A percentile compares a stretch with the other conserved stretches of the same genome.
Conservation (phyloP, 2,329 filamentous ascomycete species). For the Colletotrichum sp. region DNA sequence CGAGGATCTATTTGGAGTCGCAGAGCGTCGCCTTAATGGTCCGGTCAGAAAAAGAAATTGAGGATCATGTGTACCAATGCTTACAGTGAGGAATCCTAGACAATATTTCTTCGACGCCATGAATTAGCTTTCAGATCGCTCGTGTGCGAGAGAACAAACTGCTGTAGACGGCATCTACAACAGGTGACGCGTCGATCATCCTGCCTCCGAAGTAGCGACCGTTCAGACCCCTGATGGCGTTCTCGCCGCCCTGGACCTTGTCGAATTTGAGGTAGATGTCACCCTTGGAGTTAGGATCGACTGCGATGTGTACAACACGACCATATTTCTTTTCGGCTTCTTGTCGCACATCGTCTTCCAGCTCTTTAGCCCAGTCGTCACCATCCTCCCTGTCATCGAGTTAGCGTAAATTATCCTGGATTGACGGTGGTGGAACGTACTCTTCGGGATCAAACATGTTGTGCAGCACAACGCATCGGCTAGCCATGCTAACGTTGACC, state of each 20-base stretch:
- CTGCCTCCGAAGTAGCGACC: slow-evolving; percentile 93
- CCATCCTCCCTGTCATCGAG: slow-evolving; percentile 74
- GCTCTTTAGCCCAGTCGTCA: slow-evolving; percentile 87
- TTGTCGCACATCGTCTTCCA: slow-evolving; percentile 90
- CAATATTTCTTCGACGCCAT: slow-evolving; percentile 45
- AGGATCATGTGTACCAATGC: background rate
- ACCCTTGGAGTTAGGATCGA: slow-evolving; percentile 91
- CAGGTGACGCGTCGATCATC: slow-evolving; percentile 91
- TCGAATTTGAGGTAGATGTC: slow-evolving; percentile 99
- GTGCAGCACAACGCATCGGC: slow-evolving; percentile 89
- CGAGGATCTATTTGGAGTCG: background rate
- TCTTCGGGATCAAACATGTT: slow-evolving; percentile 94
- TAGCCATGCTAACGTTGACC: slow-evolving; percentile 89
- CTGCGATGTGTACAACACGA: slow-evolving; percentile 94
- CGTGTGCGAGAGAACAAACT: slow-evolving; percentile 76
- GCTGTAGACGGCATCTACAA: slow-evolving; percentile 76
- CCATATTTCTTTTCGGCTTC: slow-evolving; percentile 97
- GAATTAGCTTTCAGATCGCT: slow-evolving; percentile 73
- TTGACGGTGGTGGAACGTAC: slow-evolving; percentile 60
- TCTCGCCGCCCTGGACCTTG: slow-evolving; percentile 91
- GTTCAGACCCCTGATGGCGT: slow-evolving; percentile 97
- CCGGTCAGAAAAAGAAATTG: background rate
- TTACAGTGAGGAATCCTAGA: slow-evolving; percentile 48
- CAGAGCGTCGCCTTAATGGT: background rate
- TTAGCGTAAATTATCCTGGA: slow-evolving; percentile 33